Evolutionary conservation across 495 filamentous ascomycete species (phyloP).

Genomic region (Annulohypoxylon moriforme): DNA sequence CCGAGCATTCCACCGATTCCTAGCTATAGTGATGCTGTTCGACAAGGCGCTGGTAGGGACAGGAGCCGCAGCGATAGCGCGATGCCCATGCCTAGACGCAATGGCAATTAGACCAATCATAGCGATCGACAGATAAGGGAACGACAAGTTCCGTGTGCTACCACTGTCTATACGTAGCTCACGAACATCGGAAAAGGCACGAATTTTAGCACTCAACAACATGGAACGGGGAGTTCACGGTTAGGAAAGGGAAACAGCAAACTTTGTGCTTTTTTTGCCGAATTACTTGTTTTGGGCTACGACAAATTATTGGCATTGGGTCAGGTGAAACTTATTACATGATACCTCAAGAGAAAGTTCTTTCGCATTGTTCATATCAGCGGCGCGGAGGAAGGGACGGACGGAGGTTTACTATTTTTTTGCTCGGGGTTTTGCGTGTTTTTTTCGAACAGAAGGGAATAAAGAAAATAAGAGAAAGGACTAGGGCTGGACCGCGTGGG

Average conservation of each 20-base stretch:
- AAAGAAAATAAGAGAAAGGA: conserved; percentile 12
- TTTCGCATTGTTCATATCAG: conserved; percentile 36
- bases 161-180: conserved; percentile 35
- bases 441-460: not conserved
- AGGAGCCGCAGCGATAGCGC: conserved; percentile 57
- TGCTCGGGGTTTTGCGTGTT: not conserved
- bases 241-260: conserved; percentile 29
- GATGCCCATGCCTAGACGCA: conserved; percentile 35
- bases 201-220: conserved; percentile 27
- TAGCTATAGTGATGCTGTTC: conserved; percentile 74
- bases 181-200: conserved; percentile 24
- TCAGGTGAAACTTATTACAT: conserved; percentile 40
- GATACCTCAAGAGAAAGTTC: conserved; percentile 40
- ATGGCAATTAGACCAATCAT: conserved; percentile 21
- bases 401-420: conserved; percentile 19
- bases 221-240: conserved; percentile 43
- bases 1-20: conserved; percentile 66
- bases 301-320: conserved; percentile 43
- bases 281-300: conserved; percentile 30
- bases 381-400: conserved; percentile 15
- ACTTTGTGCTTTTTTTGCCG: conserved; percentile 13
- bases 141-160: conserved; percentile 19
- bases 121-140: conserved; percentile 3
- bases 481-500: conserved; percentile 31
- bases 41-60: conserved; percentile 60